Evolutionary conservation across 441 rosid genomes (phyloP), one percentile per base, ranked within the genome.

Genomic region (Raphanus hybrid): DNA sequence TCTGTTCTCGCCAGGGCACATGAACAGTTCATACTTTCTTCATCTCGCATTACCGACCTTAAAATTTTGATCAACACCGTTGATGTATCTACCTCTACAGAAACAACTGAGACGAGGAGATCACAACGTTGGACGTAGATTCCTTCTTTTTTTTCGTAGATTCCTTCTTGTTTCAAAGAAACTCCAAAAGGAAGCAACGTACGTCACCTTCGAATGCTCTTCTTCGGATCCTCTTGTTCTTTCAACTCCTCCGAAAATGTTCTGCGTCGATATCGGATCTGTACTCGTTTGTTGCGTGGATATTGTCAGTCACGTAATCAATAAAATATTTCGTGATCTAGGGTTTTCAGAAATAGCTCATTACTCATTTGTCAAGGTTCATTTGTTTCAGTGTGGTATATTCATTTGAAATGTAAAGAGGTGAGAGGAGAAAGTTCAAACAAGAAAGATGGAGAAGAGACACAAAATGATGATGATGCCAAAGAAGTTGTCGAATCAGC

Each of bases 221-320:
- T 93, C 87, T 77, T 90, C 97, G 16, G 97, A 97, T 59, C 91
- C 98, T 70, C 92, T 96, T 78, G 89, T 89, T 70, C 89, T 8
- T 93, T 97, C 84, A 80, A 75, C 41, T 87, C 86, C 82, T 86
- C 90, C 6, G 93, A 88, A 75, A 91, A 91, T 45, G 32, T 20
- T 29, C 67, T n/a, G n/a, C n/a, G n/a, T n/a, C n/a, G n/a, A n/a
- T n/a, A n/a, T n/a, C n/a, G n/a, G n/a, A n/a, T n/a, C n/a, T 62
- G 62, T 67, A 34, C 64, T 50, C 12, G 5, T 62, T 52, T 41
- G 57, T 27, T 52, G 61, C 15, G 4, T 11, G 15, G 55, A 5
- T 23, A 23, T 45, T 45, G 52, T 45, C 4, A 45, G 12, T 45
- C 52, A 45, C 14, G 6, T 3, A 9, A 39, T 39, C 45, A 39